phyloP scores from a whole-genome alignment of 352 stramenopile genomes.

The Globisporangium irregulare region DNA sequence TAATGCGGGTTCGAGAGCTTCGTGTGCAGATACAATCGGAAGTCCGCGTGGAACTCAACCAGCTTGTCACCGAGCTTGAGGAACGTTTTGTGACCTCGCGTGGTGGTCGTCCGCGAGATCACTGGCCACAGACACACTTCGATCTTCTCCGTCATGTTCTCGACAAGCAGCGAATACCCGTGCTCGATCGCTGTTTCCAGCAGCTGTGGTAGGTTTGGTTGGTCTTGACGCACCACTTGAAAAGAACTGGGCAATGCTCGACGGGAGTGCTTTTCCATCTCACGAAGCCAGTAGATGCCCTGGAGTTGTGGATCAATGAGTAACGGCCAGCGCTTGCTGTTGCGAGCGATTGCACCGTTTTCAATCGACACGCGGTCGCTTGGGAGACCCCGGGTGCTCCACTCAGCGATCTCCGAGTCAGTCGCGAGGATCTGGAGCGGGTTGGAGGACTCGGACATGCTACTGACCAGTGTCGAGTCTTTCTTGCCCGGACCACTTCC shows the following conservation, averaged over 20 bases:
- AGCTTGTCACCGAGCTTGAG: conserved; percentile 88
- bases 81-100: conserved; percentile 66
- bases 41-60: conserved; percentile 76
- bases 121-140: conserved; percentile 86
- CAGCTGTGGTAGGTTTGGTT: conserved; percentile 68
- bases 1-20: conserved; percentile 93
- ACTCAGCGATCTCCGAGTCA: conserved; percentile 80
- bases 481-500: conserved; percentile 14
- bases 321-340: conserved; percentile 81
- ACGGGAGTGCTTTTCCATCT: conserved; percentile 75
- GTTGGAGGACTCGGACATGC: conserved; percentile 44
- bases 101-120: conserved; percentile 70
- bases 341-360: conserved; percentile 87
- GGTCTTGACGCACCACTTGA: conserved; percentile 80
- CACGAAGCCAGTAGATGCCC: conserved; percentile 85
- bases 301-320: conserved; percentile 92
- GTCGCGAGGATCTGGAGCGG: conserved; percentile 72
- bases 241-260: conserved; percentile 40
- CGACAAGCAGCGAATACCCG: conserved; percentile 77
- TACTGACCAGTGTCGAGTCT: conserved; percentile 17
- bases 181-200: conserved; percentile 81
- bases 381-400: conserved; percentile 82
- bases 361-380: conserved; percentile 89
- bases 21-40: conserved; percentile 89
- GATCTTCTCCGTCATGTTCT: conserved; percentile 88